Evolutionary conservation across 129 eudicot genomes (phyloP), one percentile per base, ranked within the genome.

Genomic region (Saussurea involucrata): DNA sequence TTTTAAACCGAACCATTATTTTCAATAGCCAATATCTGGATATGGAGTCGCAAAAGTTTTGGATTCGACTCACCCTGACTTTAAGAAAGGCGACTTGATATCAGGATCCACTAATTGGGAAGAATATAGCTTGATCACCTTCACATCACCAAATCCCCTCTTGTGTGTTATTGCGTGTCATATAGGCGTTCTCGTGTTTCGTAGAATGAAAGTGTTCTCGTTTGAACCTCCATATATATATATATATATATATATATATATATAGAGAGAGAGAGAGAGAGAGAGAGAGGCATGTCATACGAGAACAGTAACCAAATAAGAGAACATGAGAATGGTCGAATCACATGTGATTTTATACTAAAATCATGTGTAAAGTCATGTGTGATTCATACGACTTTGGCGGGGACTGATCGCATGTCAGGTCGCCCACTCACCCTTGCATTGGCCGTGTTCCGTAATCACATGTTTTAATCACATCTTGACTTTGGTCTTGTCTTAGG

Each of bases 41-140:
- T 78, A 70, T 71, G 77, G 82, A 70, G 77, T 78, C 1, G 76
- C 77, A 71, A 40, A 29, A 70, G 76, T 78, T 63, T 70, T 78
- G 82, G 82, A 70, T n/a, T 78, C 82, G 11, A 78, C 71, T 78
- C 82, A 70, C 66, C 71, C 72, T 0, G 65, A 63, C 11, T 78
- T 70, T 65, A 42, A 61, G 15, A 78, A 71, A 71, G 82, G 77
- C 5, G 82, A 78, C 65, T 28, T 61, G 71, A 8, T 78, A 70
- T 70, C 46, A 28, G 77, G 82, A 27, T 3, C 21, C 20, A 64
- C 18, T 46, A 61, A 61, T 29, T 78, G 82, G 83, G 83, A 80
- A 65, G 79, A 80, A 66, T 80, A 80, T 66, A 80, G 68, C 3
- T 72, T 80, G 60, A 66, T 80, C 44, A 72, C 3, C 7, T 42